Evolutionary conservation across 2,329 filamentous ascomycete species (phyloP), one percentile per base, ranked within the genome.

Genomic region (Metarhizium humberi): DNA sequence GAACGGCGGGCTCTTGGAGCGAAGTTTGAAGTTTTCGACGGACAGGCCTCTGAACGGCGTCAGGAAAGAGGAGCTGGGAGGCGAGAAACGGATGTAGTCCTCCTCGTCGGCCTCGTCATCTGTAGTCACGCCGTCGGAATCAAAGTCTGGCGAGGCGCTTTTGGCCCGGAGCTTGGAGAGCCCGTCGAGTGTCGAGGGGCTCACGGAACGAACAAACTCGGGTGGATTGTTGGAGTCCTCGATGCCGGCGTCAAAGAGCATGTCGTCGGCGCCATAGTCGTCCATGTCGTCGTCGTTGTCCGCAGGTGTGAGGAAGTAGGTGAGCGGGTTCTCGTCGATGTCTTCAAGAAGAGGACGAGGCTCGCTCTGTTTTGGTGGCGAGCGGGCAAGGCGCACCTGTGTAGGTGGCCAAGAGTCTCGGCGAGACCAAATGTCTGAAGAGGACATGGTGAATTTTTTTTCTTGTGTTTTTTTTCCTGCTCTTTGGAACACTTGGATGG

Each of bases 181-280:
- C 3, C 78, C 77, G 29, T 75, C 75, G 36, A 83, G 76, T 34
- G 72, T 78, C 0, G 79, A 82, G 2, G 80, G 80, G 62, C 79
- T 82, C 57, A 83, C 74, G 60, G 76, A 81, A 58, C 80, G 75
- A 53, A 81, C 69, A 45, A 76, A 71, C 16, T 75, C 72, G 32
- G 68, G 65, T 3, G 76, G 75, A 4, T 71, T 71, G 56, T 69
- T 74, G 54, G 70, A 64, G 60, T 78, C 74, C 62, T 82, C 78
- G 63, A 83, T 83, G 55, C 80, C 79, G 42, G 80, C 80, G 62
- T 82, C 79, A 60, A 80, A 77, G 59, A 79, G 77, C 68, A 78
- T 70, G 64, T 77, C 73, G 59, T 70, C 70, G 48, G 71, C 65
- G 45, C 73, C 73, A 30, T 73, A 65, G 34, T 75, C 67, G 36